These are phyloP conservation scores for Simplicillium aogashimaense DNA, from an alignment of 2,329 filamentous ascomycete species.

Conservation along the genomic window DNA sequence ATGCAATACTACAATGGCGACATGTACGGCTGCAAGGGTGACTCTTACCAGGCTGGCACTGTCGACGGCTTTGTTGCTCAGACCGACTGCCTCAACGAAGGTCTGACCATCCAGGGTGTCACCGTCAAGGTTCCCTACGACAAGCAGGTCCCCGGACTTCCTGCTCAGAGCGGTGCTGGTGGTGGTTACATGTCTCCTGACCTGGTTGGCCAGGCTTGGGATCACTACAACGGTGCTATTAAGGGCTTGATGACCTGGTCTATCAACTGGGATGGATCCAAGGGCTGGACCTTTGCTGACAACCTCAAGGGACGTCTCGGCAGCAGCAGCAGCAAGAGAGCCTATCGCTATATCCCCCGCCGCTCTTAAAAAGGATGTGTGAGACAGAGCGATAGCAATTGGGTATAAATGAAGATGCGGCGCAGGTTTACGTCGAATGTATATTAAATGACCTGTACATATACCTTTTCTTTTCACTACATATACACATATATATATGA, in stretches of 20 bases:
- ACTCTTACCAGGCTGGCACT: slow-evolving; percentile 20
- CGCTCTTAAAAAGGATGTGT: too few species aligned
- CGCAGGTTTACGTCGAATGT: too few species aligned
- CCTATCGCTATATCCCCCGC: too few species aligned
- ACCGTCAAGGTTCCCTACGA: slow-evolving; percentile 21
- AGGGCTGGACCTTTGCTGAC: slow-evolving; percentile 22
- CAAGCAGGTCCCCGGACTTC: slow-evolving; percentile 24
- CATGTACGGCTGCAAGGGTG: slow-evolving; percentile 23
- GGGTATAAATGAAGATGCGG: too few species aligned
- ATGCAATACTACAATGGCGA: slow-evolving; percentile 28
- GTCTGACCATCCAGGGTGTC: slow-evolving; percentile 18
- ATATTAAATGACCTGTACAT: too few species aligned
- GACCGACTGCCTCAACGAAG: slow-evolving; percentile 23
- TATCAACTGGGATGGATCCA: slow-evolving; percentile 25
- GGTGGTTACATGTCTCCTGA: slow-evolving; percentile 20
- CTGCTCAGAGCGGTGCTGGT: slow-evolving; percentile 21
- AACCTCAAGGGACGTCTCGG: slow-evolving; percentile 12
- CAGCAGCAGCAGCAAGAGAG: neutral
- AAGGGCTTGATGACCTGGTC: slow-evolving; percentile 27
- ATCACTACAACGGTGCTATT: slow-evolving; percentile 19
- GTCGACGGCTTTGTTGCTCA: slow-evolving; percentile 22
- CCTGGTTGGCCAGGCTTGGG: slow-evolving; percentile 18
- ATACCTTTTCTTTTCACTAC: too few species aligned
- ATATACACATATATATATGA: too few species aligned
- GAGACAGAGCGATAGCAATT: too few species aligned